Base-by-base conservation (phyloP, 164 flowering plant species). In the Houttuynia cordata region DNA sequence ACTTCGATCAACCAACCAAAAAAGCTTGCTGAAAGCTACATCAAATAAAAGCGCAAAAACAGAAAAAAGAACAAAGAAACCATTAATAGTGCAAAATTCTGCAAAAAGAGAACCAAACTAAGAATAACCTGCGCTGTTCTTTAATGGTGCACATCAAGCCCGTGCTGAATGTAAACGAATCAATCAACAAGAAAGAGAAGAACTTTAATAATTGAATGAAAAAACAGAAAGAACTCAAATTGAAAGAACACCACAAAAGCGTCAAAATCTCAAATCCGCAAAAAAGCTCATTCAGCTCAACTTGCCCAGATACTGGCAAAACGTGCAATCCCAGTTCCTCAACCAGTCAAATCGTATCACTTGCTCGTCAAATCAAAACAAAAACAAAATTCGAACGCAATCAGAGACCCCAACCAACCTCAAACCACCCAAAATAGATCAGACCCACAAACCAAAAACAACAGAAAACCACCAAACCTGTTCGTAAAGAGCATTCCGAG, bases 401-500 rank as follows among this genome's bases (percentile, higher is more conserved):
- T 12, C 55, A 52, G 5, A 52, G 23, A 14, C 30, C 34, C 34
- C 57, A 24, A 10, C 34, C 10, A 23, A 23, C 7, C 57, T 54
- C 4, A 21, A 21, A 7, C 8, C 34, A 24, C 13, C 13, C 34
- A 14, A 54, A 54, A 53, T 15, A 39, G 22, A 51, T 17, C 22
- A 59, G 17, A 30, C 51, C 53, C 22, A 86, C 20, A 22, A 53
- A 18, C 25, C 51, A 24, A 62, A 30, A n/a, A 7, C 3, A 39
- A 40, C 57, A 53, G 30, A 40, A 40, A 58, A 52, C 55, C 20
- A 56, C 57, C 62, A n/a, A 17, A 86, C 97, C 86, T 78, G 80
- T 70, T 75, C 10, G 89, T 76, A 75, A 84, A 75, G 67, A 86
- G 73, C 70, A 85, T 68, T 41, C 97, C 95, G 49, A 83, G 56